Base-by-base conservation (phyloP, 2,329 filamentous ascomycete species). In the Mycocentrospora acerina region DNA sequence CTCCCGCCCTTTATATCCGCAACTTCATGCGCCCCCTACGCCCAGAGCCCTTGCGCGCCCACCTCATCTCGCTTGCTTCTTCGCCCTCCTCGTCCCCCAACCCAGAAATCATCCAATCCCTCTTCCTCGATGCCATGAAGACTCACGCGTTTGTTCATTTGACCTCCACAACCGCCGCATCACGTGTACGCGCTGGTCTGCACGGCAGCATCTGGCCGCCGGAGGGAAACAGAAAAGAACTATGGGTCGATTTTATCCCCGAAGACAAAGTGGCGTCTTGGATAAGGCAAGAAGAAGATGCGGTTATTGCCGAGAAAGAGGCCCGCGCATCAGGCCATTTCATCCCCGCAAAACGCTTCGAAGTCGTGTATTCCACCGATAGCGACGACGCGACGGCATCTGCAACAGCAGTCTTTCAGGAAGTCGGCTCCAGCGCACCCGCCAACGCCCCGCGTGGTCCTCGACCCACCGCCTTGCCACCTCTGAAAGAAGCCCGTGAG, bases 231-330 rank as follows among this genome's bases (percentile, higher is more conserved):
- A 80, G 93, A 22, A 94, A 93, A 64, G 77, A 83, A 1, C 76
- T 97, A 1, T 94, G 85, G 80, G 88, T 88, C 3, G 93, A 98
- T 64, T 97, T 93, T 63, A 77, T 97, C 14, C 91, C 91, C 0
- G 79, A 85, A 13, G 82, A 88, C 17, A 80, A 82, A 48, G 77
- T 94, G 4, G 65, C 72, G 11, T 77, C 78, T 16, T 97, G 90
- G 89, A 84, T 94, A 42, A 76, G 80, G 15, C 36, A 49, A 25
- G 64, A 67, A 42, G 60, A 67, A 40, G 55, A 58, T 28, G 60
- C 60, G 22, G 44, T 61, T 2, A 28, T 32, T 3, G 53, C 55
- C 0, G 60, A 65, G 29, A 62, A 66, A 24, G 56, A 56, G 16
- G 57, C 56, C 2, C 55, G 64, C 19, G 42, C 44, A 2, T 31